Evolutionary conservation across 23 red algal genomes (phyloP), one percentile per base, ranked within the genome.

Genomic region (Gracilaria domingensis): DNA sequence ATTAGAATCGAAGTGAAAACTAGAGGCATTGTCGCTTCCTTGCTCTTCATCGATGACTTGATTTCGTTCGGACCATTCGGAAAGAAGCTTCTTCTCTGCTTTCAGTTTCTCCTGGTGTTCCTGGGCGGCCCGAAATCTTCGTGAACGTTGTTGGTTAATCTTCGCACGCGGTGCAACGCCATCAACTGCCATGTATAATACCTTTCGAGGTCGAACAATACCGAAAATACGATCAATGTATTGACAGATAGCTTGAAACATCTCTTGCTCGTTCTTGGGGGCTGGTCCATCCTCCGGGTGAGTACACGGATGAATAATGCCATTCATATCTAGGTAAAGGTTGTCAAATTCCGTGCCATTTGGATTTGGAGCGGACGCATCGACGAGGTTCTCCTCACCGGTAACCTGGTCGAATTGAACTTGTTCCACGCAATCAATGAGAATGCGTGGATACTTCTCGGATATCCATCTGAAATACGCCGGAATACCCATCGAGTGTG

Each of bases 281-380:
- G 90, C 86, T 35, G 90, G 88, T 33, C 76, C 32, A 54, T 98
- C 96, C 37, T 95, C 93, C 12, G 94, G 94, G 58, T 99, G 97
- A 29, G 97, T 91, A 39, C 94, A 96, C 28, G 87, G 94, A 70
- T 99, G 97, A 39, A 99, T 95, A 62, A 99, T 94, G 56, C 97
- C 97, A 73, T 99, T 99, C 97, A 99, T 95, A 73, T 99, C 97
- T 24, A 99, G 69, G 86, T 98, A 98, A 36, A 98, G 90, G 69
- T 98, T 98, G 82, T 93, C 89, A 88, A 79, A 95, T 89, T 96
- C 94, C 24, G 87, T 51, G 24, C 97, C 97, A 70, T 99, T 96
- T 36, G 97, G 97, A 92, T 99, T 99, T 1, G 94, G 86, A 23
- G 70, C 35, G 36, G 84, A 82, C 28, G 87, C 77, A 81, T 99